Conservation (phyloP, 148 eudicot species). For the Rhododendron molle region DNA sequence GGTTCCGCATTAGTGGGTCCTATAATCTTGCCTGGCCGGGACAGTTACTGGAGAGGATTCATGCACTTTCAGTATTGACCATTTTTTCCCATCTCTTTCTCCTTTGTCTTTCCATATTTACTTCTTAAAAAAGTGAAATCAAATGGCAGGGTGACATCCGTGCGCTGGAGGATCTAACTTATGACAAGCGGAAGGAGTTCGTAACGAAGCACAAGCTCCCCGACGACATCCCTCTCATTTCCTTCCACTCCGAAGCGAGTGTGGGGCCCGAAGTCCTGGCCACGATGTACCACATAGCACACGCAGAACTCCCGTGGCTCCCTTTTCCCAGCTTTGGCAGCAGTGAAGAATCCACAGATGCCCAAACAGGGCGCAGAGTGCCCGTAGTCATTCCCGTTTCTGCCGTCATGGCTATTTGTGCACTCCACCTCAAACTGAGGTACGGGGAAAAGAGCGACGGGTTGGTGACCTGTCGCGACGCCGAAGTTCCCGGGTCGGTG, state of each 20-base stretch:
- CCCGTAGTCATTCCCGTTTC: constrained; percentile 83
- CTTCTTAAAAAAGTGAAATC: not conserved
- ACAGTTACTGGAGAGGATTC: not conserved
- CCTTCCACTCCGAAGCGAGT: constrained; percentile 86
- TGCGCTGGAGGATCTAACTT: constrained; percentile 83
- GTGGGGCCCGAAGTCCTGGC: constrained; percentile 61
- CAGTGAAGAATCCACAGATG: constrained; percentile 17
- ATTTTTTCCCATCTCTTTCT: not conserved
- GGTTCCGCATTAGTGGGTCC: too few species aligned
- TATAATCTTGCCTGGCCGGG: not conserved
- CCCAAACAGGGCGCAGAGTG: constrained; percentile 34
- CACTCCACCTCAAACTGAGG: constrained; percentile 71
- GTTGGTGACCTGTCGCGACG: constrained; percentile 83
- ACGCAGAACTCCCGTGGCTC: constrained; percentile 80
- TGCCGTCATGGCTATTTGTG: constrained; percentile 70
- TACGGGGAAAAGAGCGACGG: constrained; percentile 96
- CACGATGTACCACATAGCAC: constrained; percentile 80
- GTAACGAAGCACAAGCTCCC: constrained; percentile 71
- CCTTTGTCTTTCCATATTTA: too few species aligned
- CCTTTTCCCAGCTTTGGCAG: constrained; percentile 33
- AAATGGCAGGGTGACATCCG: constrained; percentile 72
- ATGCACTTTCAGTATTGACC: not conserved
- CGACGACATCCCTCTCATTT: constrained; percentile 60
- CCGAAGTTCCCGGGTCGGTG: constrained; percentile 92
- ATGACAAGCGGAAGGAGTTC: constrained; percentile 76